Conservation (phyloP, 352 stramenopile genomes). For the Thalassiosira mediterranea region DNA sequence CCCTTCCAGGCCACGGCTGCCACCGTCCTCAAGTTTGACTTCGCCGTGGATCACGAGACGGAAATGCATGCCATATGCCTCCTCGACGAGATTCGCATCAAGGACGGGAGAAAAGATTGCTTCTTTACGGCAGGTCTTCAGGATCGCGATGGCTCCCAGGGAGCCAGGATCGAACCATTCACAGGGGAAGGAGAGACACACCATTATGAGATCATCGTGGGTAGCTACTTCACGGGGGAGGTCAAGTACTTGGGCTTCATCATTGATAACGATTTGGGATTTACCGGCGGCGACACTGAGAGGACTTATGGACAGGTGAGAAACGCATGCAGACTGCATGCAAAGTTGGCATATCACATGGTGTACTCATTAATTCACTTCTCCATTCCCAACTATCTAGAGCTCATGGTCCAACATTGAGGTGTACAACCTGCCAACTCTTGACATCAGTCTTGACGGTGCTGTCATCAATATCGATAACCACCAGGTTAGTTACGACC, state of each 20-base stretch:
- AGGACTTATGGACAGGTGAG: not conserved
- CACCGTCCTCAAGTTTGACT: slow-evolving; percentile 29
- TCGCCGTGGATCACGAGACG: slow-evolving; percentile 3
- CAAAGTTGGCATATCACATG: too few relatives aligned
- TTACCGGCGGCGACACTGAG: not conserved
- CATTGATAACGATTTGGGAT: slow-evolving; percentile 15
- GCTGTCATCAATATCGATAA: slow-evolving; percentile 2
- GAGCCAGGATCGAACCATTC: not conserved
- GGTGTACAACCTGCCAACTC: slow-evolving; percentile 12
- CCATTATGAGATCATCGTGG: slow-evolving; percentile 8
- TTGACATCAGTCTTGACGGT: slow-evolving; percentile 5
- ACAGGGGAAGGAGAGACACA: not conserved
- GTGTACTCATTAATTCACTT: not conserved
- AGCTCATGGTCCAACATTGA: slow-evolving; percentile 26
- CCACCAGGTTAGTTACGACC: not conserved
- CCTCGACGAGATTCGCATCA: not conserved
- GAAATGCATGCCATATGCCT: slow-evolving; percentile 20
- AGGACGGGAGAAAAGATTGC: slow-evolving; percentile 13
- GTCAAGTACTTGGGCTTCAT: slow-evolving; percentile 12
- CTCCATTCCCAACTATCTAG: too few relatives aligned
- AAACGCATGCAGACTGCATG: too few relatives aligned
- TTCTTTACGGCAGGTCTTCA: slow-evolving; percentile 12
- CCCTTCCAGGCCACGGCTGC: slow-evolving; percentile 5
- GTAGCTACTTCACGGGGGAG: slow-evolving; percentile 13
- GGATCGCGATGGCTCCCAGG: not conserved